A percentile compares a stretch with the other conserved stretches of the same genome.
phyloP scores from a whole-genome alignment of 306 rosid species.

The Dicorynia guianensis region DNA sequence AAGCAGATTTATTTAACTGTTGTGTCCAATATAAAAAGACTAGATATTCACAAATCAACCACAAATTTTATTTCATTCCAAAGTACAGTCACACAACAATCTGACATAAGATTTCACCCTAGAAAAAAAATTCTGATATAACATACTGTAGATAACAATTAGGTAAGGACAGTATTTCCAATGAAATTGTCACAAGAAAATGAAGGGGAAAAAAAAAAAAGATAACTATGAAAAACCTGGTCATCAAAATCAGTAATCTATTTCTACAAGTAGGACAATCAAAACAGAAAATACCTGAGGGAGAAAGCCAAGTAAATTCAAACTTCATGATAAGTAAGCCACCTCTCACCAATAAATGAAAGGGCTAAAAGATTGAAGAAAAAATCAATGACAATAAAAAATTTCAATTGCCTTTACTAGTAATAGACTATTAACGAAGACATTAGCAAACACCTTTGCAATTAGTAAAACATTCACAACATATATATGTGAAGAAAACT shows the following conservation, averaged over 20 bases:
- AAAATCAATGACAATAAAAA: background rate
- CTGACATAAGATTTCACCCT: too few species aligned
- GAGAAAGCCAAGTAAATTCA: background rate
- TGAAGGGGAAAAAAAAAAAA: background rate
- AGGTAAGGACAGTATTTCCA: conserved; percentile 4
- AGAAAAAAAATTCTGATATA: too few species aligned
- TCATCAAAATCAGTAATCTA: conserved; percentile 3
- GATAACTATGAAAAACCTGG: background rate
- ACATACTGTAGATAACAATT: background rate
- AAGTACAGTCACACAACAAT: background rate
- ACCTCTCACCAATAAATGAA: background rate
- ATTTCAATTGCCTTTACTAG: conserved; percentile 18
- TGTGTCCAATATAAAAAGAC: background rate
- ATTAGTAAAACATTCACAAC: background rate
- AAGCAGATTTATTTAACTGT: background rate
- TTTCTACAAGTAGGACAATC: background rate
- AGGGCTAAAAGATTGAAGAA: background rate
- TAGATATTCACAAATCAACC: background rate
- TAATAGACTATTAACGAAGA: background rate
- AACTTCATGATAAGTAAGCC: conserved; percentile 1
- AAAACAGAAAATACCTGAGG: conserved; percentile 17
- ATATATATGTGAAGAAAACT: background rate
- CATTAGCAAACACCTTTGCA: background rate
- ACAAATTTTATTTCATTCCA: conserved; percentile 8
- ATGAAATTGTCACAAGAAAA: conserved; percentile 14